These are phyloP conservation scores for Rhodotorula sphaerocarpa DNA, from an alignment of 768 basidiomycete genomes.

Conservation along the genomic window DNA sequence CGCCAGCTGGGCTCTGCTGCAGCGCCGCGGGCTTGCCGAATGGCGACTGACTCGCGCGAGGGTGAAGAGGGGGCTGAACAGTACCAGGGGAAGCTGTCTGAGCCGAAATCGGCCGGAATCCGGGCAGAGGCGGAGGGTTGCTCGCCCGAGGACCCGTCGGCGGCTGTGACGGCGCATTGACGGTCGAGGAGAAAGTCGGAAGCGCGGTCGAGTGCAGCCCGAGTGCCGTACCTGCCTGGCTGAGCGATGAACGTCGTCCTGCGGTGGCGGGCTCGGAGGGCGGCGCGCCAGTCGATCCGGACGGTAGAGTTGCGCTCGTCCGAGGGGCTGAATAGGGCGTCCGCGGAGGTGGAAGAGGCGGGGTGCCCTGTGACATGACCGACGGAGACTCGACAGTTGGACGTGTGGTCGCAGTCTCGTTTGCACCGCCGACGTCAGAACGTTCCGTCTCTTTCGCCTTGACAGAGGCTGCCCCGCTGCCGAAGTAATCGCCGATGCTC, in stretches of 20 bases:
- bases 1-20: background rate
- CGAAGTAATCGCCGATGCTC: conserved; percentile 34
- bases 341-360: background rate
- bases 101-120: conserved; percentile 1
- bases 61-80: background rate
- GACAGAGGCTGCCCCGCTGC: background rate
- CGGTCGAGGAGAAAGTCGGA: background rate
- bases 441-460: background rate
- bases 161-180: background rate
- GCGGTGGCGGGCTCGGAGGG: no score
- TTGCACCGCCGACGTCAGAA: background rate
- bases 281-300: background rate
- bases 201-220: background rate
- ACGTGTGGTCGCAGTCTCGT: no score
- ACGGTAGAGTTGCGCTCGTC: background rate
- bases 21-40: conserved; percentile 2
- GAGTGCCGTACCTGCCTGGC: conserved; percentile 1
- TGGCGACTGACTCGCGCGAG: background rate
- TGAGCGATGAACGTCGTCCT: background rate
- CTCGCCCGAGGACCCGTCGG: background rate
- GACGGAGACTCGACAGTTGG: no score
- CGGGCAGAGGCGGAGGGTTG: background rate
- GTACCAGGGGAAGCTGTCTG: background rate
- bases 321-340: background rate
- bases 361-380: background rate